Evolutionary conservation across 2,329 filamentous ascomycete genomes (phyloP).

Genomic region (Pseudonectria buxi): DNA sequence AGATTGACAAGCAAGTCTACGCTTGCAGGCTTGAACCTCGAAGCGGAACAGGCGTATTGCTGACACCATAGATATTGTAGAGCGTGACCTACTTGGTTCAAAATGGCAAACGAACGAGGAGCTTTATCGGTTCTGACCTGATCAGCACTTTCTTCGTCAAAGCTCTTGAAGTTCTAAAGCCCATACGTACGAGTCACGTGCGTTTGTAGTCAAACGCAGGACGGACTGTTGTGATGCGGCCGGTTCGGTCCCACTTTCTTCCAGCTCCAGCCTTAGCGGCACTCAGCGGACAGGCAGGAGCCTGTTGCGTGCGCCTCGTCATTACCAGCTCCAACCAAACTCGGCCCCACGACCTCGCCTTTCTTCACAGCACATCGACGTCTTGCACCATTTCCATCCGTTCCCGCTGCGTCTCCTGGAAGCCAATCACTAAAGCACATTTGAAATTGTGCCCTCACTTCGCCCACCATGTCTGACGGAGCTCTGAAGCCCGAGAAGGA

Average conservation of each 20-base stretch:
- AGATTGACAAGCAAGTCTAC: too few species aligned
- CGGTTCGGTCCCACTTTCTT: conserved; percentile 2
- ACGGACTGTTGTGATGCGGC: too few species aligned
- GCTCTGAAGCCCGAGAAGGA: conserved; percentile 94
- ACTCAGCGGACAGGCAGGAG: conserved; percentile 28
- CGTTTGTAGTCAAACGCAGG: neutral
- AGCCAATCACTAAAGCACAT: neutral
- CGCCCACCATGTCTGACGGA: conserved; percentile 66
- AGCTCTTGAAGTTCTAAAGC: too few species aligned
- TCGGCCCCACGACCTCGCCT: conserved; percentile 15
- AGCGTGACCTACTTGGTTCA: too few species aligned
- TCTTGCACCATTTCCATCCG: neutral
- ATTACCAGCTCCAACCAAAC: conserved; percentile 22
- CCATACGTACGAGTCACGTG: too few species aligned
- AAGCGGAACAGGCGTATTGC: too few species aligned
- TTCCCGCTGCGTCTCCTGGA: neutral
- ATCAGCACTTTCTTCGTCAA: too few species aligned
- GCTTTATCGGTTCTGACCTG: too few species aligned
- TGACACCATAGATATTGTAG: too few species aligned
- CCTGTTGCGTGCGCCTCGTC: conserved; percentile 32
- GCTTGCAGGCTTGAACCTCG: too few species aligned
- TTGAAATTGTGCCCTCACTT: conserved; percentile 5
- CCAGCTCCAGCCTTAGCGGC: conserved; percentile 12
- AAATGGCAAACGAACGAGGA: too few species aligned
- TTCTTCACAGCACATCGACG: conserved; percentile 14